Base-by-base conservation (phyloP, 306 rosid genomes). In the Cicer arietinum region DNA sequence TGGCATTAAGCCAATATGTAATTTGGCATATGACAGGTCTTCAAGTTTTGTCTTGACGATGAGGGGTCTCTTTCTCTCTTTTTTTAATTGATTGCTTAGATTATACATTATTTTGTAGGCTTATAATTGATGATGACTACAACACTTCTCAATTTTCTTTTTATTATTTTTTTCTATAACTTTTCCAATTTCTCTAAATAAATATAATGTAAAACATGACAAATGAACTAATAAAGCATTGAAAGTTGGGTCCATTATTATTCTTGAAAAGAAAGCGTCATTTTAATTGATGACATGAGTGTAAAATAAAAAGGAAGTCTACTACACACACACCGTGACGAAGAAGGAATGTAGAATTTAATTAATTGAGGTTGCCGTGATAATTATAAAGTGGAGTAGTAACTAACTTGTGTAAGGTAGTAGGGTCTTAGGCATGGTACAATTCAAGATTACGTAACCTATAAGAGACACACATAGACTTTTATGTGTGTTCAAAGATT, bases 71-170 rank as follows among this genome's bases (percentile, higher is more conserved):
- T 69, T n/a, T 73, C 67, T 69, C 48, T 41, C 50, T 60, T 50
- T 41, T 73, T 78, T 17, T 25, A 4, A 25, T 57, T 64, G 85
- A 64, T 89, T 89, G 96, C 96, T 89, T 87, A 65, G 68, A 81
- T 18, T 67, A 25, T 75, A 83, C 85, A 69, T 79, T 73, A 20
- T 20, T 61, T 42, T 16, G 54, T 46, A 11, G 82, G 82, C 67
- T 70, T 68, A 46, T 77, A 25, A 74, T 84, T 78, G 75, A 80
- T 81, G 74, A 79, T 73, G 30, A 51, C 59, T 40, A 39, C 75
- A 43, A 51, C 48, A 69, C 69, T 51, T 75, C 39, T 75, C 35
- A 25, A 25, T 25, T 25, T 25, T 25, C 4, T 25, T 25, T 25
- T 25, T 25, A 25, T 20, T 18, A 18, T 20, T 20, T 2, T 25